A percentile compares a stretch with the other conserved stretches of the same genome.
phyloP scores from a whole-genome alignment of 768 basidiomycete genomes.

The Russula griseocarnosa region DNA sequence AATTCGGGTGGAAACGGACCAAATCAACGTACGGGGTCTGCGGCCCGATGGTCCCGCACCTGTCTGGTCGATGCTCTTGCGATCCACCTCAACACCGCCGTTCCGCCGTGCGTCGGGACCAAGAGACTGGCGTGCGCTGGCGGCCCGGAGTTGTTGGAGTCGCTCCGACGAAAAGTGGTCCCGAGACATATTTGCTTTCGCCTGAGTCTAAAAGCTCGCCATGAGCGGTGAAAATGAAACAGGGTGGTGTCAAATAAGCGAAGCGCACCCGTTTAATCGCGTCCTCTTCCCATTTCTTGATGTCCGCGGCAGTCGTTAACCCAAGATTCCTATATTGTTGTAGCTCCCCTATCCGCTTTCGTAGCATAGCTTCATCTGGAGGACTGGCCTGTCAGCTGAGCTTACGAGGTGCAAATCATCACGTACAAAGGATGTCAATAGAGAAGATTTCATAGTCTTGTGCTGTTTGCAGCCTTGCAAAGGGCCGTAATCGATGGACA shows the following conservation, averaged over 20 bases:
- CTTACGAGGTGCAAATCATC: conserved; percentile 11
- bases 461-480: conserved; percentile 84
- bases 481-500: conserved; percentile 81
- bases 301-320: conserved; percentile 77
- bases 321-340: conserved; percentile 89
- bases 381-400: not conserved
- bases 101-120: conserved; percentile 49
- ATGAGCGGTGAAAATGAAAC: conserved; percentile 18
- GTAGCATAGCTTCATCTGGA: conserved; percentile 82
- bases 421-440: conserved; percentile 84
- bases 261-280: conserved; percentile 63
- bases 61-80: conserved; percentile 52
- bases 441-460: conserved; percentile 88
- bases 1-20: not conserved
- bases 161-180: conserved; percentile 56
- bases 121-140: conserved; percentile 48
- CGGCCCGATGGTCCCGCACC: conserved; percentile 40
- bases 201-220: conserved; percentile 47
- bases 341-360: conserved; percentile 85
- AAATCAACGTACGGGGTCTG: conserved; percentile 38
- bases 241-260: conserved; percentile 10
- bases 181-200: conserved; percentile 53
- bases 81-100: conserved; percentile 47
- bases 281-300: conserved; percentile 83
- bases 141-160: conserved; percentile 44